phyloP scores from a whole-genome alignment of 805 yeast genomes.

The Wickerhamiella parazyma region DNA sequence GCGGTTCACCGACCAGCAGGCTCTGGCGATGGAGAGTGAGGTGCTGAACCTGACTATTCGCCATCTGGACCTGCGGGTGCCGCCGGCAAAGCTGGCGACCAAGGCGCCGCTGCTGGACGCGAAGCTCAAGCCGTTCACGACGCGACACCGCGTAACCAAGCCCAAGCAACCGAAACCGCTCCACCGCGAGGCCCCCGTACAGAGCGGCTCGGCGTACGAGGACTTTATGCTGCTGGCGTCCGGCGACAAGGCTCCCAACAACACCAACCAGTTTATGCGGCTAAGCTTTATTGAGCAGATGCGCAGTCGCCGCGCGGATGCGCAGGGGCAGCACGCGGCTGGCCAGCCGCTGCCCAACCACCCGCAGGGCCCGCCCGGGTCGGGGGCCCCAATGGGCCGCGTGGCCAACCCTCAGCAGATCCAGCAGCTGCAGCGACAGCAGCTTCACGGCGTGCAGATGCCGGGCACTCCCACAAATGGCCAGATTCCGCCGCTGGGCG shows the following conservation, averaged over 20 bases:
- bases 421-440: slow-evolving; percentile 11
- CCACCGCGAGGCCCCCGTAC: slow-evolving; percentile 61
- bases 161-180: slow-evolving; percentile 32
- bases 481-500: slow-evolving; percentile 4
- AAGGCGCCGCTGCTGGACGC: slow-evolving; percentile 4
- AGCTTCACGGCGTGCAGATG: slow-evolving; percentile 9
- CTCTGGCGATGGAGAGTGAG: slow-evolving; percentile 79
- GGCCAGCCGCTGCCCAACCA: slow-evolving; percentile 9
- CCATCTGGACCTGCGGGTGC: slow-evolving; percentile 60
- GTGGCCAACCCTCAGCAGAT: slow-evolving; percentile 7
- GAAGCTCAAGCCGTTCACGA: slow-evolving; percentile 10
- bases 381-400: slow-evolving; percentile 13
- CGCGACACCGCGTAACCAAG: slow-evolving; percentile 23
- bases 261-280: slow-evolving; percentile 62
- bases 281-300: slow-evolving; percentile 79
- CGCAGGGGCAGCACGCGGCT: slow-evolving; percentile 12
- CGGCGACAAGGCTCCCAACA: slow-evolving; percentile 32
- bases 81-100: slow-evolving; percentile 22
- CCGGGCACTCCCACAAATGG: slow-evolving; percentile 9
- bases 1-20: slow-evolving; percentile 62
- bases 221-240: slow-evolving; percentile 68
- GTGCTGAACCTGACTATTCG: slow-evolving; percentile 65
- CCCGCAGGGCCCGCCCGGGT: no score
- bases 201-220: slow-evolving; percentile 66
- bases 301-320: slow-evolving; percentile 14